A percentile compares a stretch with the other conserved stretches of the same genome.
phyloP scores from a whole-genome alignment of 2,329 filamentous ascomycete species.

The Zalaria sp. region DNA sequence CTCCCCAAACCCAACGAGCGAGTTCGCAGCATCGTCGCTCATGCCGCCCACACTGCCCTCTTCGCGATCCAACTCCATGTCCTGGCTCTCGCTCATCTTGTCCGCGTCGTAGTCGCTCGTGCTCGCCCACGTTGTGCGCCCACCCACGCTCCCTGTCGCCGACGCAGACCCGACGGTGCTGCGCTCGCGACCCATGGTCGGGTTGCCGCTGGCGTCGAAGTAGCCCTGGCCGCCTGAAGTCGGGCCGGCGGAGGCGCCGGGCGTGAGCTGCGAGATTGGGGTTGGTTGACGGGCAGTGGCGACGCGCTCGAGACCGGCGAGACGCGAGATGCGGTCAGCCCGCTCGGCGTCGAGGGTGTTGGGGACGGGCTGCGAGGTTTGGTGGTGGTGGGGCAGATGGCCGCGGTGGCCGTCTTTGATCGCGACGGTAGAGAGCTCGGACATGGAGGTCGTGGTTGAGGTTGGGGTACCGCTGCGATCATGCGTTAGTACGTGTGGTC shows the following conservation, averaged over 20 bases:
- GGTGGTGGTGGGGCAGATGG: conserved; percentile 49
- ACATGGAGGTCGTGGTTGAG: conserved; percentile 82
- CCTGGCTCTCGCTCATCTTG: conserved; percentile 47
- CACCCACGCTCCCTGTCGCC: conserved; percentile 66
- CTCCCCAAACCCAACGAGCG: conserved; percentile 83
- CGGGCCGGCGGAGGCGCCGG: conserved; percentile 32
- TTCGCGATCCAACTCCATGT: conserved; percentile 22
- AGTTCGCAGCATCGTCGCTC: conserved; percentile 73
- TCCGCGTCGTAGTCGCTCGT: conserved; percentile 51
- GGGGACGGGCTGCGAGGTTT: conserved; percentile 32
- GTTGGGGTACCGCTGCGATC: conserved; percentile 73
- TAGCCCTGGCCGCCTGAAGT: conserved; percentile 39
- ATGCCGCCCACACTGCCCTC: conserved; percentile 58
- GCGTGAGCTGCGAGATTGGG: conserved; percentile 25
- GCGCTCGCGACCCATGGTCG: conserved; percentile 53
- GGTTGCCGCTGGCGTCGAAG: conserved; percentile 63
- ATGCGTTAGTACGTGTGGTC: conserved; percentile 7
- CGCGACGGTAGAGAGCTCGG: conserved; percentile 79
- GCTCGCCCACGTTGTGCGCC: conserved; percentile 54
- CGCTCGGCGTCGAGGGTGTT: conserved; percentile 76
- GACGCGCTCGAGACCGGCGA: conserved; percentile 81
- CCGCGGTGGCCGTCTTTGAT: conserved; percentile 95
- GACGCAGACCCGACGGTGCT: conserved; percentile 86
- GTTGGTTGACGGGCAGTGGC: conserved; percentile 50
- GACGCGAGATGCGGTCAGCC: conserved; percentile 85